Percentiles rank a stretch among this genome's conserved stretches.
These are phyloP conservation scores for Penicillium sp. DNA, from an alignment of 2,329 filamentous ascomycete genomes.

Conservation along the genomic window DNA sequence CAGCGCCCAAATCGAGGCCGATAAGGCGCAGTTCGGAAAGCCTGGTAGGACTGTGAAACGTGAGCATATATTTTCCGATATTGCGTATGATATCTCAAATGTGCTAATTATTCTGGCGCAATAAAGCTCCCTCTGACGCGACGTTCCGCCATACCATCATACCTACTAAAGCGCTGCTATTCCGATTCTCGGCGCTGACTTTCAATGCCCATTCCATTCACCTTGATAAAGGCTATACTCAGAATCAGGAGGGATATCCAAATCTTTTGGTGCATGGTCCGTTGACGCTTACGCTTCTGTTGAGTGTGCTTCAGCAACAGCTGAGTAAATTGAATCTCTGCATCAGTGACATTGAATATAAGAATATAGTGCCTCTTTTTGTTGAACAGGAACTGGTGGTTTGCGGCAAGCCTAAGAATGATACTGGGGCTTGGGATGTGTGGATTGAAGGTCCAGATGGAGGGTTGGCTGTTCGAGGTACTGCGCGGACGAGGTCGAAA, in stretches of 20 bases:
- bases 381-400: conserved; percentile 69
- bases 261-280: conserved; percentile 84
- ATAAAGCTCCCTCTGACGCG: conserved; percentile 50
- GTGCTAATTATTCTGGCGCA: conserved; percentile 21
- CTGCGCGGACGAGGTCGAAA: conserved; percentile 28
- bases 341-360: conserved; percentile 68
- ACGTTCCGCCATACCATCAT: conserved; percentile 60
- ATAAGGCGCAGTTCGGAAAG: conserved; percentile 26
- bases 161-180: conserved; percentile 72
- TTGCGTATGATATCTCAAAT: neutral
- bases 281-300: conserved; percentile 72
- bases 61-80: conserved; percentile 28
- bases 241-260: conserved; percentile 69
- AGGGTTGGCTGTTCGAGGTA: conserved; percentile 64
- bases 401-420: conserved; percentile 58
- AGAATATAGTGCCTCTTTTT: conserved; percentile 79
- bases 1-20: conserved; percentile 34
- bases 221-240: conserved; percentile 70
- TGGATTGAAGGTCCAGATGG: conserved; percentile 66
- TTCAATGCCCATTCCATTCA: conserved; percentile 94
- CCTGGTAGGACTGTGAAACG: conserved; percentile 35
- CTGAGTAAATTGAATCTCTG: conserved; percentile 37
- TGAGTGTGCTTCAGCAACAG: conserved; percentile 64
- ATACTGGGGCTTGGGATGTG: conserved; percentile 55
- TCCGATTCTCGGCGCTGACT: conserved; percentile 85